Conservation (phyloP, 1,284 basidiomycete genomes). For the Moniliella sp. region DNA sequence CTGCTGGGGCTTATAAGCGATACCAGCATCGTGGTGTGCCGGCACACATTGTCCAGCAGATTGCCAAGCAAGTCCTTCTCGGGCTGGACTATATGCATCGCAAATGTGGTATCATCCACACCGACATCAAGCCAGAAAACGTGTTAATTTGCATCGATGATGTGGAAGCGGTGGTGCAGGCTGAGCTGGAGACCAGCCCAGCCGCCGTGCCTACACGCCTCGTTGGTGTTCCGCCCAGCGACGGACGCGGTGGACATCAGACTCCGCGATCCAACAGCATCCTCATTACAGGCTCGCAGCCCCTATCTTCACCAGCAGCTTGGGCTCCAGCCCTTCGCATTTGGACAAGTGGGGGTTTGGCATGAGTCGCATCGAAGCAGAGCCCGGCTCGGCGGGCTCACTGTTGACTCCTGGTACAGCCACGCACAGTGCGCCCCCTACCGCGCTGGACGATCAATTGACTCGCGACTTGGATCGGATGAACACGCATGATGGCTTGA, state of each 20-base stretch:
- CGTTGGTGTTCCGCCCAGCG: slow-evolving; percentile 72
- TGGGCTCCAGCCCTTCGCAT: slow-evolving; percentile 52
- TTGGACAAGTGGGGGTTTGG: slow-evolving; percentile 75
- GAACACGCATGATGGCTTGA: too few species aligned
- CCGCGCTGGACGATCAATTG: too few species aligned
- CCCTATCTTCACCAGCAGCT: slow-evolving; percentile 53
- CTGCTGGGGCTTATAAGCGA: slow-evolving; percentile 77
- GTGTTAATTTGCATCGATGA: slow-evolving; percentile 72
- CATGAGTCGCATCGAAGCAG: slow-evolving; percentile 47
- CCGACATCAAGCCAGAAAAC: slow-evolving; percentile 80
- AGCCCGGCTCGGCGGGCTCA: too few species aligned
- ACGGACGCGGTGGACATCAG: slow-evolving; percentile 79
- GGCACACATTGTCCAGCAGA: slow-evolving; percentile 68
- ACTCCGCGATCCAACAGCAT: too few species aligned
- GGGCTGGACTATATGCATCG: slow-evolving; percentile 87
- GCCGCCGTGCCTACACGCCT: slow-evolving; percentile 46
- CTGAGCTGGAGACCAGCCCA: slow-evolving; percentile 49
- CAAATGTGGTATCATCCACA: slow-evolving; percentile 60
- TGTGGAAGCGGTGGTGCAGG: slow-evolving; percentile 68
- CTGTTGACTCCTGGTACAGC: too few species aligned
- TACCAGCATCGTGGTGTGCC: slow-evolving; percentile 80
- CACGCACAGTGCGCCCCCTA: too few species aligned
- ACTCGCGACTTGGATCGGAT: slow-evolving; percentile 33
- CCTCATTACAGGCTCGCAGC: too few species aligned
- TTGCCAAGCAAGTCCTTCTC: slow-evolving; percentile 73